Evolutionary conservation across 2,329 filamentous ascomycete species (phyloP).

Genomic region (Fusarium globosum): DNA sequence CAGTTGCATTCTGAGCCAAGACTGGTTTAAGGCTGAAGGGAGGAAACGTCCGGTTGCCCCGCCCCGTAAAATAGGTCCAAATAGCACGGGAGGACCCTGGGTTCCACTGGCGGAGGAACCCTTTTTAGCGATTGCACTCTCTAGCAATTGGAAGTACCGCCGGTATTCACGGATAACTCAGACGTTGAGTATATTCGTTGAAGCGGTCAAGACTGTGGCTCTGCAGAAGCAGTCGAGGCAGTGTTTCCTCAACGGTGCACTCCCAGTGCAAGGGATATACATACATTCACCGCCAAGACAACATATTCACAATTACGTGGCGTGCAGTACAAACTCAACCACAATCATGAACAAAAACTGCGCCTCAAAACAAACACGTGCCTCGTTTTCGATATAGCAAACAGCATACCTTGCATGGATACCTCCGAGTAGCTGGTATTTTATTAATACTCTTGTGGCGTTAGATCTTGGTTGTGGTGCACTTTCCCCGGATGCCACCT

Average conservation of each 20-base stretch:
- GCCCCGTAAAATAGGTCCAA: background rate
- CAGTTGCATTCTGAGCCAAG: background rate
- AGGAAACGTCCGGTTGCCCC: background rate
- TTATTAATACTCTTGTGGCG: background rate
- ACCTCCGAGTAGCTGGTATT: background rate
- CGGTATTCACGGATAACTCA: background rate
- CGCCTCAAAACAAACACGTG: background rate
- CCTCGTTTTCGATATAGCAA: background rate
- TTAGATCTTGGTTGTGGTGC: background rate
- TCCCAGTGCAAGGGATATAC: background rate
- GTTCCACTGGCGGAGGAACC: background rate
- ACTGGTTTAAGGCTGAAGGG: constrained; percentile 3
- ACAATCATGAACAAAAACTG: constrained; percentile 3
- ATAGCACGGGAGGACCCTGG: background rate
- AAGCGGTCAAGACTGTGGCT: background rate
- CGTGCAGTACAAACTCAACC: background rate
- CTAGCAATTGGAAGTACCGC: background rate
- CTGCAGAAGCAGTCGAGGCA: background rate
- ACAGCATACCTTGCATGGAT: background rate
- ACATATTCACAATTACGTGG: background rate
- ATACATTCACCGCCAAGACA: background rate
- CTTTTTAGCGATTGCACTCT: background rate
- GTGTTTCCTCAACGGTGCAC: background rate
- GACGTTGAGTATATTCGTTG: background rate
- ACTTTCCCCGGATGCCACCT: background rate